phyloP scores from a whole-genome alignment of 1,139 yeast species.

The Kodamaea fungicola region DNA sequence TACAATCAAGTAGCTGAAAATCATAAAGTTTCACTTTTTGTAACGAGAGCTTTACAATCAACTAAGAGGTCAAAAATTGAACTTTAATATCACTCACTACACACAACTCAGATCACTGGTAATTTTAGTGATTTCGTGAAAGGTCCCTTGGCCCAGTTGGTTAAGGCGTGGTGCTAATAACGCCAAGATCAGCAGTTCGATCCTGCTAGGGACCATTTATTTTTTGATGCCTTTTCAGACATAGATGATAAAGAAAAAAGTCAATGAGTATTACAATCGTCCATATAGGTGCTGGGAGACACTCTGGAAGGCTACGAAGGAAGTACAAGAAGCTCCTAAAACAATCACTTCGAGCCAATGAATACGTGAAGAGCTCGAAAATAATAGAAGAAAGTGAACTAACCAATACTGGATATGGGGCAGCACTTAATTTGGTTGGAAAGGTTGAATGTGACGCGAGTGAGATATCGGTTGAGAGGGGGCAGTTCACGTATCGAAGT shows the following conservation, averaged over 20 bases:
- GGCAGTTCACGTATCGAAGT: slow-evolving; percentile 14
- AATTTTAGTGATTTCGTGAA: not conserved
- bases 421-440: slow-evolving; percentile 47
- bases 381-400: slow-evolving; percentile 41
- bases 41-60: too few relatives aligned
- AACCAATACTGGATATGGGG: slow-evolving; percentile 59
- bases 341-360: slow-evolving; percentile 15
- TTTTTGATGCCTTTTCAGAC: not conserved
- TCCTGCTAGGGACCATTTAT: slow-evolving; percentile 75
- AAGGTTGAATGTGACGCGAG: slow-evolving; percentile 50
- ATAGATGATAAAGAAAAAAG: not conserved
- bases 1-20: too few relatives aligned
- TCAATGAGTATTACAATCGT: slow-evolving; percentile 13
- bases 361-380: slow-evolving; percentile 13
- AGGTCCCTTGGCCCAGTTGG: slow-evolving; percentile 88
- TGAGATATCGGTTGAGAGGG: slow-evolving; percentile 16
- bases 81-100: too few relatives aligned
- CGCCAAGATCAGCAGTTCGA: slow-evolving; percentile 85
- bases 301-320: slow-evolving; percentile 14
- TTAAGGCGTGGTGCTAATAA: slow-evolving; percentile 89
- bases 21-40: too few relatives aligned
- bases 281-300: slow-evolving; percentile 45
- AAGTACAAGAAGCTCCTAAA: slow-evolving; percentile 22
- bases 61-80: too few relatives aligned
- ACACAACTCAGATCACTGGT: too few relatives aligned